Conservation (phyloP, 129 eudicot species). For the Centrapalus pauciflorus region DNA sequence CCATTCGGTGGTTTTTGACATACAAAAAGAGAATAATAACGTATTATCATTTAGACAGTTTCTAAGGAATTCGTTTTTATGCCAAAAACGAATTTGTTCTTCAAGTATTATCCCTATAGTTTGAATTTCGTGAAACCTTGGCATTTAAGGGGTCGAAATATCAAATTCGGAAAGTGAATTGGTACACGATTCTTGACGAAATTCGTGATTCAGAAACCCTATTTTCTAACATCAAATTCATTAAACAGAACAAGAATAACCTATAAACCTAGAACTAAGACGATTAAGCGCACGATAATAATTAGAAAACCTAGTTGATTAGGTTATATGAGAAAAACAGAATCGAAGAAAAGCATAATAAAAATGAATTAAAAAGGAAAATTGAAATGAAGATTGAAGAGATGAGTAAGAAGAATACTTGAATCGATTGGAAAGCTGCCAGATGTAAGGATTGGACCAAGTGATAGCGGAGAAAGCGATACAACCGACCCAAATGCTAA, state of each 20-base stretch:
- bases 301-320: not conserved
- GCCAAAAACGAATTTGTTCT: too few species aligned
- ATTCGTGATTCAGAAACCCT: too few species aligned
- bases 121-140: too few species aligned
- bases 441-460: constrained; percentile 59
- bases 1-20: too few species aligned
- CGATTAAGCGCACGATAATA: not conserved
- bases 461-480: constrained; percentile 48
- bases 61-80: too few species aligned
- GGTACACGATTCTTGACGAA: too few species aligned
- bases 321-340: not conserved
- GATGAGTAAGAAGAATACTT: constrained; percentile 40
- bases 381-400: not conserved
- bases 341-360: not conserved
- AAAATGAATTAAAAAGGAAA: not conserved
- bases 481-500: constrained; percentile 64
- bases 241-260: not conserved
- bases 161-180: too few species aligned
- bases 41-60: too few species aligned
- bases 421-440: constrained; percentile 57
- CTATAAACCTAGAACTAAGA: not conserved
- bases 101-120: too few species aligned
- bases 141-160: too few species aligned
- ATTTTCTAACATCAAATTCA: not conserved
- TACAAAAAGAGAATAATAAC: too few species aligned